Base-by-base conservation (phyloP, 768 basidiomycete genomes). In the Xanthoconium stramineum region DNA sequence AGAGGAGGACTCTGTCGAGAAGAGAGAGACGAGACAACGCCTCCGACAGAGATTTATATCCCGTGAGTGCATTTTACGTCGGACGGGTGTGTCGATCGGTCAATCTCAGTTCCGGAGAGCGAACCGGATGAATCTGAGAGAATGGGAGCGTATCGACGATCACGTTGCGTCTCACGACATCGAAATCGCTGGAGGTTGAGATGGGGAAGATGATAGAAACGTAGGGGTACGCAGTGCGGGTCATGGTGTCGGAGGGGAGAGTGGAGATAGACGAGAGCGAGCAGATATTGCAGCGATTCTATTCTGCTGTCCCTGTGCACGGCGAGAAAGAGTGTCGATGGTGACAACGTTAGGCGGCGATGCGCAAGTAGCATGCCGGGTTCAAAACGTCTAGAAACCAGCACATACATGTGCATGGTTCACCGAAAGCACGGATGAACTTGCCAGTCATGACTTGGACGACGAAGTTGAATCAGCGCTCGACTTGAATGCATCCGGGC, bases 251-350 rank as follows among this genome's bases (percentile, higher is more conserved):
- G 1, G 75, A 73, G 11, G 85, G 85, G 0, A 61, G 73, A 17
- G 79, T 76, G 64, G 76, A 75, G 46, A 64, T 82, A 15, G 72
- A 76, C 13, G 81, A 80, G 4, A 70, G 74, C 9, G 80, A 78
- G 13, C 81, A 84, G 67, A 73, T 61, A 17, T 63, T 87, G 44
- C 71, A 68, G 52, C 86, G 81, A 81, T 78, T 65, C 55, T 82
- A 83, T 58, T n/a, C n/a, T n/a, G 62, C 63, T 14, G 61, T 72
- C 0, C 76, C 79, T 5, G 50, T 48, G 11, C 55, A 28, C 0
- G 69, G 65, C 17, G 56, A 58, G 19, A 63, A 62, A 20, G 72
- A 69, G 50, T 76, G 61, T 71, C 68, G 50, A 75, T 83, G 61
- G 62, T 83, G 47, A 71, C 65, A 59, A 60, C 80, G 43, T 61